A percentile compares a stretch with the other conserved stretches of the same genome.
Conservation (phyloP, 441 rosid species). For the Populus hybrid region DNA sequence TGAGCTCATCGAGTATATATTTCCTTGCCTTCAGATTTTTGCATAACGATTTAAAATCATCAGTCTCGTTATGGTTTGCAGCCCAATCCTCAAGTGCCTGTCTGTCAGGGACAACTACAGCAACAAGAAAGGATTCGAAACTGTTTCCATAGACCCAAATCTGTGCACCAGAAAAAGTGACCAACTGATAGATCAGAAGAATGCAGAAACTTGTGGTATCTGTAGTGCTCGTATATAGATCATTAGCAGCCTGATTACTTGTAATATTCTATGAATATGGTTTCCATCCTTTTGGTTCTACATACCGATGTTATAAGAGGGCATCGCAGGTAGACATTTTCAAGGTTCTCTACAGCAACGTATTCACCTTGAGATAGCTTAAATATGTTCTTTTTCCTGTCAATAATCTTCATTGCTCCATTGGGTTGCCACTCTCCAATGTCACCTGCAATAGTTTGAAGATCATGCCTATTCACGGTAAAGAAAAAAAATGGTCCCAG, state of each 20-base stretch:
- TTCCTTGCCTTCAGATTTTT: slow-evolving; percentile 56
- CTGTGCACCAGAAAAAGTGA: slow-evolving; percentile 28
- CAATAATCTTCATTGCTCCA: slow-evolving; percentile 85
- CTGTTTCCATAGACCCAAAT: slow-evolving; percentile 90
- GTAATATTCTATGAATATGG: not conserved
- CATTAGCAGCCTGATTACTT: no score
- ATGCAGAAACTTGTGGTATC: not conserved
- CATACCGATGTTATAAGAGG: slow-evolving; percentile 65
- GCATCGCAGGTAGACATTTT: slow-evolving; percentile 64
- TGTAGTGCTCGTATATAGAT: not conserved
- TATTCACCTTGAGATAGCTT: slow-evolving; percentile 95
- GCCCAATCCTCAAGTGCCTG: slow-evolving; percentile 83
- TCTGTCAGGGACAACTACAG: slow-evolving; percentile 70
- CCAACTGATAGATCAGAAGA: not conserved
- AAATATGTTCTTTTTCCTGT: slow-evolving; percentile 90
- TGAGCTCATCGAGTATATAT: slow-evolving; percentile 70
- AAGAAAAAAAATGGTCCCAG: not conserved
- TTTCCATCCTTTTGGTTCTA: not conserved
- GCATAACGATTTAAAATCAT: slow-evolving; percentile 64
- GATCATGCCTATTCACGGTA: not conserved
- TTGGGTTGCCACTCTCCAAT: slow-evolving; percentile 81
- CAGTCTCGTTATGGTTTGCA: slow-evolving; percentile 32
- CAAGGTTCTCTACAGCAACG: slow-evolving; percentile 82
- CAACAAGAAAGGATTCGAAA: slow-evolving; percentile 82
- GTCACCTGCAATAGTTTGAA: slow-evolving; percentile 52